Base-by-base conservation (phyloP, 176 grass and related monocot genomes). In the Pontederia paniculata region DNA sequence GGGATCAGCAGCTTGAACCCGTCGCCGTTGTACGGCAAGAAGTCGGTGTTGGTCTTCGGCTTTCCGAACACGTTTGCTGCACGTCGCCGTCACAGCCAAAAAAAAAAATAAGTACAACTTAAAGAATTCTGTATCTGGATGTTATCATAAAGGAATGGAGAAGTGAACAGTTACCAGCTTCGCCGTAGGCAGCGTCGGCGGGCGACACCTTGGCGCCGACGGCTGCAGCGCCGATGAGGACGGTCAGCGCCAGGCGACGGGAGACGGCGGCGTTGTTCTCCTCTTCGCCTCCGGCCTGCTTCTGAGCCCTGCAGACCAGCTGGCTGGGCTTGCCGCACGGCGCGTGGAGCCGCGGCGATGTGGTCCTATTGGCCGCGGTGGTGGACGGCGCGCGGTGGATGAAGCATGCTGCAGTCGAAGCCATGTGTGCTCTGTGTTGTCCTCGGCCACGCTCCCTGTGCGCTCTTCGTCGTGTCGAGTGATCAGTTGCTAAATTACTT, bases 21-120 rank as follows among this genome's bases (percentile, higher is more conserved):
- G 0, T 89, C 63, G 1, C 90, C 90, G 28, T 10, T 71, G 82
- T 89, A 95, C 4, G 82, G 25, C 49, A 74, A 46, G 90, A 58
- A 95, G 0, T 86, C 90, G 1, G 85, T 95, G 78, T 70, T 78
- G 50, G 58, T 60, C 85, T 95, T 95, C 2, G 66, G 54, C 82
- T 89, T 89, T 0, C 89, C 89, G 42, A 89, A 89, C 66, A 95
- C 82, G 62, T 94, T 94, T 10, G 89, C 89, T 79, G 71, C 60
- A 21, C 0, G 47, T n/a, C 25, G 25, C 28, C 28, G 28, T 37
- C 5, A 2, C 28, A 37, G 28, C 28, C n/a, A n/a, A n/a, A n/a
- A n/a, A n/a, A n/a, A n/a, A n/a, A n/a, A n/a, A n/a, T n/a, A n/a
- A n/a, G n/a, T n/a, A n/a, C n/a, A n/a, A n/a, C n/a, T n/a, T n/a